Evolutionary conservation across 225 moss, liverwort and hornwort genomes (phyloP).

Genomic region (Straminergon stramineum): DNA sequence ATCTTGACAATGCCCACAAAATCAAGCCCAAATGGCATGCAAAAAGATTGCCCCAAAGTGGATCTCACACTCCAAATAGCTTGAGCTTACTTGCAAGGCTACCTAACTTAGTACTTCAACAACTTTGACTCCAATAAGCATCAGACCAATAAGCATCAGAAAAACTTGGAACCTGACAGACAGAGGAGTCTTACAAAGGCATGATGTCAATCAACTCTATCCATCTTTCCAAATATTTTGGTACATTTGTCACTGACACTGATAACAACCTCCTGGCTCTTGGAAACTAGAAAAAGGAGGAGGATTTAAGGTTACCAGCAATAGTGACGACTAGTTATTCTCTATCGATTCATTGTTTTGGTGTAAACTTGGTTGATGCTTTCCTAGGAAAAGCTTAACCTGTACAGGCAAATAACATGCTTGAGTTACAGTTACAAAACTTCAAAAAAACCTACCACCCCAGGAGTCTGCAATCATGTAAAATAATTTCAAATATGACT

Average conservation of each 20-base stretch:
- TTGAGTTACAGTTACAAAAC: background rate
- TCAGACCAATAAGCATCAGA: background rate
- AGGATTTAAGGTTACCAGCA: background rate
- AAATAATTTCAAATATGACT: background rate
- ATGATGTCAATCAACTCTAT: slow-evolving; percentile 13
- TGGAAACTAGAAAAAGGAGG: background rate
- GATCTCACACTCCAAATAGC: background rate
- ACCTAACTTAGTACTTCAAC: background rate
- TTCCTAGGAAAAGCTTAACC: background rate
- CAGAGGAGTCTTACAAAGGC: background rate
- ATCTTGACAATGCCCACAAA: background rate
- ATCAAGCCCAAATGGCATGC: background rate
- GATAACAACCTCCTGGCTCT: background rate
- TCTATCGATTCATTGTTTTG: background rate
- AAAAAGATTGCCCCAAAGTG: background rate
- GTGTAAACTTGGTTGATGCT: background rate
- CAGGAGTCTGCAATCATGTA: background rate
- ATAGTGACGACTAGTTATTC: background rate
- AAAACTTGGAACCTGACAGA: background rate
- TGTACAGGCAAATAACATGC: background rate
- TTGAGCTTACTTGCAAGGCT: background rate
- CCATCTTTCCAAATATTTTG: background rate
- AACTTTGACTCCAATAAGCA: background rate
- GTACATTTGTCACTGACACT: slow-evolving; percentile 3
- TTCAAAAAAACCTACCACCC: background rate